Base-by-base conservation (phyloP, 129 eudicot species). In the Helichrysum umbraculigerum region DNA sequence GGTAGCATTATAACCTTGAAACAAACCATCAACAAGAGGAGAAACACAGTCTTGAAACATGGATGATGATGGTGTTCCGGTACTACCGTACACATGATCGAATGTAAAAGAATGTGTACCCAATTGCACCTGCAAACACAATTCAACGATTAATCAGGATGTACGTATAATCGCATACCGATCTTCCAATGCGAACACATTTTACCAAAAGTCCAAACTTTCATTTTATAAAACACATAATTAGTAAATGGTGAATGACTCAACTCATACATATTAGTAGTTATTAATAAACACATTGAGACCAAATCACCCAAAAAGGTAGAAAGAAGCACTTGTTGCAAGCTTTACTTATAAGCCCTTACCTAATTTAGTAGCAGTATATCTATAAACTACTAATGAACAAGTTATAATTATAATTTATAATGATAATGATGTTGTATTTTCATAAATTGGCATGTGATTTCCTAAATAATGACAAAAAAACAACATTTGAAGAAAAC, bases 1-100 rank as follows among this genome's bases (percentile, higher is more conserved):
- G 39, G 99, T 94, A 62, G 99, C 99, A 76, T 94, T 94, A 83
- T 94, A 94, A 37, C 99, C 99, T 86, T 94, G 97, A 84, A 94
- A 94, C 30, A 94, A 79, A 34, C 99, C 99, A 78, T 94, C 99
- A 81, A 94, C 99, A 54, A 94, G 92, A 81, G 97, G 97, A 56
- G 99, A 84, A 79, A 94, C 95, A 76, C 99, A 94, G 84, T 94
- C 99, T 66, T 89, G 87, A 86, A 89, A 94, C 90, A 94, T 94
- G 60, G 87, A 73, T 11, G 91, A 84, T 3, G 99, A 81, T 11
- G 92, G 88, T 64, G 97, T 86, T 54, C 81, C 94, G 6, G 89
- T 74, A 44, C 92, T 91, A 21, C 99, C 99, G 41, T 94, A 94
- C 50, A 94, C 99, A 81, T 94, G 96, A 85, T 94, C 99, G 63